Evolutionary conservation across 441 rosid genomes (phyloP).

Genomic region (Melastoma candidum): DNA sequence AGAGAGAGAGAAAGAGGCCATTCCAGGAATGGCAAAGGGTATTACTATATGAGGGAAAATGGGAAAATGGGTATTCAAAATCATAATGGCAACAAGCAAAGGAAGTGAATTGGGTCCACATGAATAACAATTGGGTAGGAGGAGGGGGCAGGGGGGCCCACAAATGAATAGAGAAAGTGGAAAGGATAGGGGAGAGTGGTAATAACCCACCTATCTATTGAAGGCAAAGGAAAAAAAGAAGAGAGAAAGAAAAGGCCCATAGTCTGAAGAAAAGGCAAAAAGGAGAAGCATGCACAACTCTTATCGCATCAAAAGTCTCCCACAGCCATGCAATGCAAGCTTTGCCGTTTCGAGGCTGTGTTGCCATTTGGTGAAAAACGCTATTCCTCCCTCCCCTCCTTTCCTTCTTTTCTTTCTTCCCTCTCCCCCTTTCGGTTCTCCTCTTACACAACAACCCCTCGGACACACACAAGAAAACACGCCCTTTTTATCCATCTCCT

Average conservation of each 20-base stretch:
- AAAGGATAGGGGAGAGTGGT: not conserved
- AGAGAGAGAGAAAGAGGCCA: no score
- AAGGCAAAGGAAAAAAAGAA: not conserved
- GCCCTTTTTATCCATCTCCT: not conserved
- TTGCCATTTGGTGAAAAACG: conserved; percentile 31
- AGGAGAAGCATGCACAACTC: conserved; percentile 26
- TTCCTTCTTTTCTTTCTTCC: not conserved
- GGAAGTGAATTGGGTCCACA: no score
- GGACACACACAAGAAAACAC: not conserved
- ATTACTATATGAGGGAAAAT: no score
- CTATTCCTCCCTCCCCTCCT: conserved; percentile 14
- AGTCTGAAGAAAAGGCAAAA: conserved; percentile 13
- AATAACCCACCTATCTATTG: not conserved
- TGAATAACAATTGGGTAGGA: no score
- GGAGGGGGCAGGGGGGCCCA: no score
- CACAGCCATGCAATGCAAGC: conserved; percentile 65
- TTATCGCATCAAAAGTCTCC: conserved; percentile 31
- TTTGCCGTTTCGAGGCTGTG: conserved; percentile 12
- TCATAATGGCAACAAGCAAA: no score
- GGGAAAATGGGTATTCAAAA: no score
- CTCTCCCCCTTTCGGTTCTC: not conserved
- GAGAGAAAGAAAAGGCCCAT: no score
- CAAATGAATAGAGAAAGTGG: no score
- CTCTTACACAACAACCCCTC: not conserved
- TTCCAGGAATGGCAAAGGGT: no score